Percentiles rank a stretch among this genome's conserved stretches.
Evolutionary conservation across 2,329 filamentous ascomycete genomes (phyloP).

Genomic region (Aspergillus novofumigatus): DNA sequence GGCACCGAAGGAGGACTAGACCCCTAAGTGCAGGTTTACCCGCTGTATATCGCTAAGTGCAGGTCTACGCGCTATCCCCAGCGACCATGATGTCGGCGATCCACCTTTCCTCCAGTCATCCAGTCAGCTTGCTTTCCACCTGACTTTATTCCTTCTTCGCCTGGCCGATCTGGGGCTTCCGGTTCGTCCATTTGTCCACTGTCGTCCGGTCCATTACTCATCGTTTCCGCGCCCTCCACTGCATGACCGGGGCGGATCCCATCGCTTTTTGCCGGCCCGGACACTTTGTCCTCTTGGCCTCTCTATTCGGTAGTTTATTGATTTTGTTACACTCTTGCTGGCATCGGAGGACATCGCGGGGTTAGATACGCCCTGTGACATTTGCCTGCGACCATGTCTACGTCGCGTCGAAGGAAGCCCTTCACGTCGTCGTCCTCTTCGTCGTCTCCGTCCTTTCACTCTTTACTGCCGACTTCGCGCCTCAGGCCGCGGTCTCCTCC

Average conservation of each 20-base stretch:
- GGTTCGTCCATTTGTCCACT: neutral
- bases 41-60: slow-evolving; percentile 32
- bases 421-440: neutral
- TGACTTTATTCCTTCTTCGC: neutral
- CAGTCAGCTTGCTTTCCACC: neutral
- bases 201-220: slow-evolving; percentile 5
- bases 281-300: neutral
- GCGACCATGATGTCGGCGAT: slow-evolving; percentile 3
- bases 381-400: neutral
- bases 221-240: neutral
- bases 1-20: slow-evolving; percentile 7
- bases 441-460: neutral
- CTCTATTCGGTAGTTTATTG: neutral
- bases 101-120: slow-evolving; percentile 11
- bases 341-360: neutral
- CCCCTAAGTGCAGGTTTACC: slow-evolving; percentile 22
- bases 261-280: slow-evolving; percentile 5
- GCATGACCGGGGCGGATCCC: slow-evolving; percentile 2
- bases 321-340: neutral
- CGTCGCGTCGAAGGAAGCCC: neutral
- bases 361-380: neutral
- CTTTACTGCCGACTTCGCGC: slow-evolving; percentile 5
- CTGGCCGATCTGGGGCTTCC: neutral
- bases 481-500: slow-evolving; percentile 10
- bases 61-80: slow-evolving; percentile 21